These are phyloP conservation scores for Phascolomyces articulosus DNA, from an alignment of 371 early-diverging fungal genomes.

Conservation along the genomic window DNA sequence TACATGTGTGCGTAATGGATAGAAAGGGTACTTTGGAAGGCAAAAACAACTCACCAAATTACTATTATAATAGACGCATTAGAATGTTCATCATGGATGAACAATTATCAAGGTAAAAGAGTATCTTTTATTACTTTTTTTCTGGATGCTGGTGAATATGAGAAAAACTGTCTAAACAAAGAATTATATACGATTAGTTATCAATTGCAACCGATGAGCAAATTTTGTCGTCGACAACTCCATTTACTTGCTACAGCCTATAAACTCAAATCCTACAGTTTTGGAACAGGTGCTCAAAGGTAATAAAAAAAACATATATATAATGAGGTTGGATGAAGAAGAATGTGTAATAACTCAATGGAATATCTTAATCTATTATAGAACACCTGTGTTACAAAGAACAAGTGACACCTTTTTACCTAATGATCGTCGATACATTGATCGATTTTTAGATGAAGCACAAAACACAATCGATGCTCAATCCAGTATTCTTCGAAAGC, in stretches of 20 bases:
- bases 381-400: constrained; percentile 51
- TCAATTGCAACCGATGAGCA: constrained; percentile 59
- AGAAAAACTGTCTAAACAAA: too few species aligned
- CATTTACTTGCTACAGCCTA: constrained; percentile 57
- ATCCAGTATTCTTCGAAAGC: constrained; percentile 22
- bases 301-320: too few species aligned
- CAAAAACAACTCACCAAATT: neutral
- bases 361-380: constrained; percentile 15
- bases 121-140: too few species aligned
- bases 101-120: constrained; percentile 32
- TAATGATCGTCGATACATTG: constrained; percentile 48
- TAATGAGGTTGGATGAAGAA: too few species aligned
- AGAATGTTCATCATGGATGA: constrained; percentile 40
- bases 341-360: too few species aligned
- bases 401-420: constrained; percentile 55
- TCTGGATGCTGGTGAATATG: too few species aligned
- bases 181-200: constrained; percentile 16
- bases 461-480: constrained; percentile 35
- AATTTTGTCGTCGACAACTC: constrained; percentile 50
- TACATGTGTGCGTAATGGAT: too few species aligned
- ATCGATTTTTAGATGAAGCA: constrained; percentile 40
- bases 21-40: too few species aligned
- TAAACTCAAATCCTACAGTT: constrained; percentile 51
- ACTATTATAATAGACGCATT: constrained; percentile 29
- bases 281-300: constrained; percentile 46